These are phyloP conservation scores for Marasmius sp. DNA, from an alignment of 1,284 basidiomycete species.

Conservation along the genomic window DNA sequence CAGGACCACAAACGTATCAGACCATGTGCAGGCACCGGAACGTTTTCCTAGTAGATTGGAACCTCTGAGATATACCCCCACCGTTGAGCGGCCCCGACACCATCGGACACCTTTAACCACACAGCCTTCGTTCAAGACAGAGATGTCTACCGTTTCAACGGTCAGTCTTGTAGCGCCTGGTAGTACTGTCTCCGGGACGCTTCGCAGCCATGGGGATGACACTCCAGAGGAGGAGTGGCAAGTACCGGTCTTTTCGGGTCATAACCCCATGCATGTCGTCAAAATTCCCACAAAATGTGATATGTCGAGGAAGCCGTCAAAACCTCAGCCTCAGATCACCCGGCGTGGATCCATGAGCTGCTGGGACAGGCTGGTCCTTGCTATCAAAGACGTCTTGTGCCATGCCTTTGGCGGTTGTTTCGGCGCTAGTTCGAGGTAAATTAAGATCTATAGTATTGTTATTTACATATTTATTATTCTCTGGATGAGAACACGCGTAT, in stretches of 20 bases:
- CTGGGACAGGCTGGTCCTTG: neutral
- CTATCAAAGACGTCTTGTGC: neutral
- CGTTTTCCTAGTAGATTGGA: neutral
- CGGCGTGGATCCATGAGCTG: neutral
- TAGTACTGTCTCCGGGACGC: neutral
- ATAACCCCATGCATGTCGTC: constrained; percentile 11
- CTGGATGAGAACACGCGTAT: neutral
- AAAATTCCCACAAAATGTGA: neutral
- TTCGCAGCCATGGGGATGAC: neutral
- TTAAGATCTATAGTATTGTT: neutral
- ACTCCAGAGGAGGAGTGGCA: neutral
- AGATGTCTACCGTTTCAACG: constrained; percentile 30
- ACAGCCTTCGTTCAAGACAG: constrained; percentile 31
- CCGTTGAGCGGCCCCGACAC: neutral
- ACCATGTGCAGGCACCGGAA: neutral
- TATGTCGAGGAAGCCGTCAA: neutral
- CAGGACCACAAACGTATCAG: no score
- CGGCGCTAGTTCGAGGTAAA: neutral
- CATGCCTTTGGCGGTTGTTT: neutral
- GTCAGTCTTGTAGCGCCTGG: neutral
- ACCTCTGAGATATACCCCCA: constrained; percentile 20
- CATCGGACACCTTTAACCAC: constrained; percentile 13
- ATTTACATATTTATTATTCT: neutral
- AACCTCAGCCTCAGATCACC: neutral
- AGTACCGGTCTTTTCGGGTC: constrained; percentile 17